These are phyloP conservation scores for Purpureocillium takamizusanense DNA, from an alignment of 2,329 filamentous ascomycete species.

Conservation along the genomic window DNA sequence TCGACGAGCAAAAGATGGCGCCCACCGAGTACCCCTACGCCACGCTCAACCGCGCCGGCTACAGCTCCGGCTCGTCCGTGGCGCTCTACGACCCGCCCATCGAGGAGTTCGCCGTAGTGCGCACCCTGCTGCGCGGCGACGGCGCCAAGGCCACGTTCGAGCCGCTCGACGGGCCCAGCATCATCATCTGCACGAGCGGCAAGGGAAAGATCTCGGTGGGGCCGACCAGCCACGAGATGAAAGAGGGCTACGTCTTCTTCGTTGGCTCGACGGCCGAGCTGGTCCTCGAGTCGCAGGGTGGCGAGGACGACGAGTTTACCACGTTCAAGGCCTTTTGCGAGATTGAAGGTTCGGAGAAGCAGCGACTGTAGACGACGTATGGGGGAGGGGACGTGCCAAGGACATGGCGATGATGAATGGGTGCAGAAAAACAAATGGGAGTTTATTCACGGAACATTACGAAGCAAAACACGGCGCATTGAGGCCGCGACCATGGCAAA, in stretches of 20 bases:
- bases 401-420: too few species aligned
- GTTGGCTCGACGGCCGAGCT: constrained; percentile 83
- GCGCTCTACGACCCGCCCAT: constrained; percentile 91
- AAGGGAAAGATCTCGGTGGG: constrained; percentile 79
- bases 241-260: constrained; percentile 69
- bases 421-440: too few species aligned
- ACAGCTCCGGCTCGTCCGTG: constrained; percentile 64
- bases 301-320: constrained; percentile 60
- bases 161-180: constrained; percentile 76
- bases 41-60: constrained; percentile 71
- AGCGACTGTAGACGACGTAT: too few species aligned
- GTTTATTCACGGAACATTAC: too few species aligned
- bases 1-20: constrained; percentile 87
- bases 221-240: constrained; percentile 65
- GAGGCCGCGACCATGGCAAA: too few species aligned
- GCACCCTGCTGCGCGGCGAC: constrained; percentile 60
- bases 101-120: constrained; percentile 87
- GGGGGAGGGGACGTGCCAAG: too few species aligned
- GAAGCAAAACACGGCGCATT: too few species aligned
- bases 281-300: constrained; percentile 60
- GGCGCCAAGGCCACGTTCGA: constrained; percentile 85
- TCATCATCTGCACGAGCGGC: constrained; percentile 83
- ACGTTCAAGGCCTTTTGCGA: constrained; percentile 95
- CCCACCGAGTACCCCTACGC: constrained; percentile 80
- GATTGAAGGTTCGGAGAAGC: constrained; percentile 7